Conservation (phyloP, 2,329 filamentous ascomycete species). For the Monosporascus sp. region DNA sequence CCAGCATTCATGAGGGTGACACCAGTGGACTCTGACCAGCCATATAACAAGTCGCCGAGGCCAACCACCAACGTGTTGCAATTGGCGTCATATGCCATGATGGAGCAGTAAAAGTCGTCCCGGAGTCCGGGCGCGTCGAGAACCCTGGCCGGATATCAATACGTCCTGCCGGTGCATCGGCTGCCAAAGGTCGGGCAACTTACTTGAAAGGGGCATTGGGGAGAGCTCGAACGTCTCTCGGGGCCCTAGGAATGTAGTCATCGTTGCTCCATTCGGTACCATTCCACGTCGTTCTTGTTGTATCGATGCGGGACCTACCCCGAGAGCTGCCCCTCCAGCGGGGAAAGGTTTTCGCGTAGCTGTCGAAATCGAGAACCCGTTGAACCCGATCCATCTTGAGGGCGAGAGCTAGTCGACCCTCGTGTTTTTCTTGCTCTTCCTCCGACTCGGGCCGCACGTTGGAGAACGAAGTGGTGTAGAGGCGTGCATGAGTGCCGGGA, state of each 20-base stretch:
- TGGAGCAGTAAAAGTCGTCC: conserved; percentile 93
- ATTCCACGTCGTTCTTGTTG: conserved; percentile 36
- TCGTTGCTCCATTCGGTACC: conserved; percentile 36
- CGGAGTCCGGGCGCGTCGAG: conserved; percentile 84
- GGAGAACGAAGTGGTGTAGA: conserved; percentile 51
- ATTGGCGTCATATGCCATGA: conserved; percentile 76
- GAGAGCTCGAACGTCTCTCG: conserved; percentile 40
- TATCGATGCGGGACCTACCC: conserved; percentile 17
- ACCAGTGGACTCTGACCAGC: conserved; percentile 76
- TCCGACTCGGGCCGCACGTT: conserved; percentile 37
- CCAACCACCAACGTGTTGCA: conserved; percentile 78
- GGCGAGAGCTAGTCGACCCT: conserved; percentile 71
- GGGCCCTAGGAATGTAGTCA: conserved; percentile 10
- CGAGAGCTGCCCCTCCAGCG: conserved; percentile 18
- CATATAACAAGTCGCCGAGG: conserved; percentile 72
- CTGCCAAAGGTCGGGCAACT: conserved; percentile 21
- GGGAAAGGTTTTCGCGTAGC: conserved; percentile 20
- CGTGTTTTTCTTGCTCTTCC: conserved; percentile 64
- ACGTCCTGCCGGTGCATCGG: not conserved
- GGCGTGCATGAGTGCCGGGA: conserved; percentile 67
- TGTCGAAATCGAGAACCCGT: conserved; percentile 57
- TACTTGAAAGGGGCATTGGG: conserved; percentile 75
- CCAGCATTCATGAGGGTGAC: conserved; percentile 52
- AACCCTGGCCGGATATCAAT: conserved; percentile 51
- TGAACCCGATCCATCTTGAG: conserved; percentile 70